Percentiles rank a stretch among this genome's conserved stretches.
Evolutionary conservation across 352 stramenopile genomes (phyloP).

Genomic region (Globisporangium mamillatum): DNA sequence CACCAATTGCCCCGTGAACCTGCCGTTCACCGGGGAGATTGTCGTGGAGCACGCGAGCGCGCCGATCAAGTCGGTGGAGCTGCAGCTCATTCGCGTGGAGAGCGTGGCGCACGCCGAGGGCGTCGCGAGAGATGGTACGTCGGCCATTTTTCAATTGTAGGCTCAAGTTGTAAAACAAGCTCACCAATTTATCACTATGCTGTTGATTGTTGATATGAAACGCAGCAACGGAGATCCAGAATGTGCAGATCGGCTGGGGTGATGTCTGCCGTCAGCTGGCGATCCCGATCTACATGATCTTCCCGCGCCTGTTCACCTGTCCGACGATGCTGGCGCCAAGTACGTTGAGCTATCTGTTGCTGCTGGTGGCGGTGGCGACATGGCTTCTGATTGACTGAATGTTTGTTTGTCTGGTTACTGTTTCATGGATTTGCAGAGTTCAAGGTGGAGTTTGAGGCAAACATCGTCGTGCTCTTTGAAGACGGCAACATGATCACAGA

Average conservation of each 20-base stretch:
- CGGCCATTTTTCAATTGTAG: background rate
- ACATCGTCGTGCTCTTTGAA: constrained; percentile 91
- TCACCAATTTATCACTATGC: background rate
- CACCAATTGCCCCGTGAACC: constrained; percentile 88
- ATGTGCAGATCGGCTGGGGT: constrained; percentile 91
- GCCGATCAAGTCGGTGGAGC: constrained; percentile 85
- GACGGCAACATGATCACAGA: constrained; percentile 91
- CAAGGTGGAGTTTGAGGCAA: constrained; percentile 92
- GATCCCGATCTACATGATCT: constrained; percentile 95
- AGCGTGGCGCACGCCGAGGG: constrained; percentile 79
- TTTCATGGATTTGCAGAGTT: constrained; percentile 42
- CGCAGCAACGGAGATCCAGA: constrained; percentile 92
- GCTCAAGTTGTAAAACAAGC: background rate
- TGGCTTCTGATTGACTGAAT: background rate
- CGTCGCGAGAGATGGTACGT: constrained; percentile 70
- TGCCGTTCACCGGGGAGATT: constrained; percentile 89
- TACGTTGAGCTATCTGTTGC: constrained; percentile 12
- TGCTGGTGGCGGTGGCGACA: background rate
- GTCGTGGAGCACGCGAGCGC: constrained; percentile 72
- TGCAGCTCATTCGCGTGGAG: constrained; percentile 91
- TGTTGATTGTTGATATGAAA: background rate
- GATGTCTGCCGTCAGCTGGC: constrained; percentile 86
- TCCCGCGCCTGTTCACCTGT: constrained; percentile 91
- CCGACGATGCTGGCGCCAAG: constrained; percentile 85
- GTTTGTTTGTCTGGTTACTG: background rate